Evolutionary conservation across 2,329 filamentous ascomycete species (phyloP), one percentile per base, ranked within the genome.

Genomic region (Penicillium sp.): DNA sequence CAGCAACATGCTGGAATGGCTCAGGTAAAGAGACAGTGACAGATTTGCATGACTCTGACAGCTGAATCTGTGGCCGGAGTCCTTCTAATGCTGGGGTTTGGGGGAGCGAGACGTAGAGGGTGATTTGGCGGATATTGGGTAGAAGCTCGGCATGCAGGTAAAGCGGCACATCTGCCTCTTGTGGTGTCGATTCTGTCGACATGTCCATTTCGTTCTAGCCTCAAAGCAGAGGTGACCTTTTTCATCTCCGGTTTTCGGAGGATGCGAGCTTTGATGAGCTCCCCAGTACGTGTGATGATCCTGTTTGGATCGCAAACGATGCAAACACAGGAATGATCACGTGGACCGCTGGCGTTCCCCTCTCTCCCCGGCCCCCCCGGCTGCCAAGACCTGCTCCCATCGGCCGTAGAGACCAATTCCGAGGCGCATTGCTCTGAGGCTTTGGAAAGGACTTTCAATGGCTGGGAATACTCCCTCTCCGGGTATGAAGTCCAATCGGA

Each of bases 61-160:
- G 65, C n/a, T 67, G 68, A 49, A 76, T 70, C 6, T 67, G 49
- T 13, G 69, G 68, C 33, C 52, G 55, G 38, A 64, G 52, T 38
- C 55, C 52, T 22, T 64, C 33, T 2, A 65, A 43, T 16, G 51
- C 35, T 49, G 58, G 46, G 10, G 45, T 55, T 45, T 61, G 53
- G 1, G 72, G 75, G 6, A 87, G 73, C 2, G 82, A 83, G 1
- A 83, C 81, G 65, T 85, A 83, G 16, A 88, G 77, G 2, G 84
- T 85, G 45, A 87, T 76, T 61, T 86, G 85, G 45, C 84, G 82
- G 63, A 88, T 86, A 64, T 88, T 83, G 38, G 84, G 80, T 40
- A 88, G 76, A 16, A 86, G 79, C 71, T 89, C 86, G 26, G 85
- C 84, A 65, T 88, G 87, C 14, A 88, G 76, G 45, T 77, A 73